Conservation (phyloP, 2,329 filamentous ascomycete species). For the Botryotinia globosa region DNA sequence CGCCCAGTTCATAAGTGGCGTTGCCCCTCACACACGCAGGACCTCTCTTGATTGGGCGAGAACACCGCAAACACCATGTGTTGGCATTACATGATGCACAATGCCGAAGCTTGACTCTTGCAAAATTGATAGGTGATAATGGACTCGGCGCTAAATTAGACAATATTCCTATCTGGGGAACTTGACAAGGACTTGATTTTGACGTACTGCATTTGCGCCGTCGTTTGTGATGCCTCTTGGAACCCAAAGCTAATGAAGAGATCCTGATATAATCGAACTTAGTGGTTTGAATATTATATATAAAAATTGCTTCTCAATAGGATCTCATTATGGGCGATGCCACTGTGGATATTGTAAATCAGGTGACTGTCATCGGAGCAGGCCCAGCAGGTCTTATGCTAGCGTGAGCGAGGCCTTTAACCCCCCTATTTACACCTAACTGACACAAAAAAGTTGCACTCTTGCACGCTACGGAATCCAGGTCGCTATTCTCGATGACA, state of each 20-base stretch:
- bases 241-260: too few species aligned
- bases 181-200: background rate
- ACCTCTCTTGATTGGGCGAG: background rate
- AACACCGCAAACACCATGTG: background rate
- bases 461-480: constrained; percentile 59
- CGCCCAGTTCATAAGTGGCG: background rate
- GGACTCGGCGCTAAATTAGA: background rate
- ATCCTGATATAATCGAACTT: too few species aligned
- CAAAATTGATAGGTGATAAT: background rate
- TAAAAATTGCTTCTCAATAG: too few species aligned
- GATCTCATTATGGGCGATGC: too few species aligned
- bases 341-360: constrained; percentile 15
- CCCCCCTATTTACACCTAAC: background rate
- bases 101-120: background rate
- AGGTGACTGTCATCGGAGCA: constrained; percentile 41
- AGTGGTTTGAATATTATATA: too few species aligned
- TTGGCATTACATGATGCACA: constrained; percentile 13
- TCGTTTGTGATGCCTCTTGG: background rate
- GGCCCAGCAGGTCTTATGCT: constrained; percentile 46
- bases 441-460: constrained; percentile 51
- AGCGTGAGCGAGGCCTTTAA: constrained; percentile 26
- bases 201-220: background rate
- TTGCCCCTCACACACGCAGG: background rate
- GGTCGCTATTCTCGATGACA: constrained; percentile 64
- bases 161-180: background rate